Percentiles rank a stretch among this genome's conserved stretches.
phyloP scores from a whole-genome alignment of 345 rosid species.

The Raphanus sativus region DNA sequence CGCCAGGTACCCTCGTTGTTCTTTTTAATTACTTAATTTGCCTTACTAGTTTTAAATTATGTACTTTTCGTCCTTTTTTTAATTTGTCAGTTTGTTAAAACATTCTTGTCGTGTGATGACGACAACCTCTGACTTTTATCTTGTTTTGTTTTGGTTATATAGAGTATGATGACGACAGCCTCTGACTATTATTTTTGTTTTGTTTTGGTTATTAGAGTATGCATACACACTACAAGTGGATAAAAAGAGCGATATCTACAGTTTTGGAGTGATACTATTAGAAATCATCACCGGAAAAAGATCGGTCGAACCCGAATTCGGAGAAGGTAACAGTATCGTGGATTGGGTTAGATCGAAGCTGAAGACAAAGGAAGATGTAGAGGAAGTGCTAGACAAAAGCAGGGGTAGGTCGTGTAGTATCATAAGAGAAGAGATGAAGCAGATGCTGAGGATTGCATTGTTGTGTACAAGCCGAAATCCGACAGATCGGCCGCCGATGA shows the following conservation, averaged over 20 bases:
- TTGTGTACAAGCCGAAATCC: slow-evolving; percentile 81
- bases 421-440: slow-evolving; percentile 87
- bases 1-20: slow-evolving; percentile 64
- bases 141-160: not conserved
- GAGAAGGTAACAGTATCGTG: slow-evolving; percentile 92
- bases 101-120: slow-evolving; percentile 26
- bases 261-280: slow-evolving; percentile 87
- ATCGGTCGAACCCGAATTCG: slow-evolving; percentile 86
- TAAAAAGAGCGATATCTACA: slow-evolving; percentile 94
- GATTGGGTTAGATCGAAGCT: slow-evolving; percentile 89
- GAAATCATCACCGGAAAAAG: slow-evolving; percentile 76
- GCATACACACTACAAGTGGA: slow-evolving; percentile 95
- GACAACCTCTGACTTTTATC: slow-evolving; percentile 16
- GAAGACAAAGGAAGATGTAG: slow-evolving; percentile 61
- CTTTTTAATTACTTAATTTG: not conserved
- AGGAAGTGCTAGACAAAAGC: slow-evolving; percentile 64
- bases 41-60: not conserved
- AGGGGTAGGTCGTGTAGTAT: slow-evolving; percentile 70
- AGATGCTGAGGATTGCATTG: slow-evolving; percentile 77
- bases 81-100: slow-evolving; percentile 13
- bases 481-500: slow-evolving; percentile 90
- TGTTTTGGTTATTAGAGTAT: slow-evolving; percentile 52
- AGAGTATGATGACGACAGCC: slow-evolving; percentile 13
- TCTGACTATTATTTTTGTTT: not conserved
- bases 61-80: not conserved